Evolutionary conservation across 345 rosid species (phyloP), one percentile per base, ranked within the genome.

Genomic region (Dovyalis caffra): DNA sequence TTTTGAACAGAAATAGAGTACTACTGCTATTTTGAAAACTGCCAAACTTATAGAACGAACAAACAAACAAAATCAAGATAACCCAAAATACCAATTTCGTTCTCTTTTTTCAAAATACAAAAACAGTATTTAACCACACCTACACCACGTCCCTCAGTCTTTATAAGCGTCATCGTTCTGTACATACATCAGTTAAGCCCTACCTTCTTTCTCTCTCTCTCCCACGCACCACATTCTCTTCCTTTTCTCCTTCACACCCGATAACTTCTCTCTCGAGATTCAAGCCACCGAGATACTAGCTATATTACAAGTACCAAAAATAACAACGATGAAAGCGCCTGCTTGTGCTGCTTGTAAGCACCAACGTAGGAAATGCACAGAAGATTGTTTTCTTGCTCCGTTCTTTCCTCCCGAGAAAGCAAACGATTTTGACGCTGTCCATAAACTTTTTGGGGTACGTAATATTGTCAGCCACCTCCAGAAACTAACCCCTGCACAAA

Each of bases 311-410:
- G 3, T 43, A 3, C 14, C n/a, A n/a, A n/a, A n/a, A n/a, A n/a
- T 43, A 3, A 12, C 47, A 43, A 14, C 47, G 14, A 53, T 66
- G 26, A 66, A 53, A 51, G 10, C 16, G 32, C 45, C 32, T 43
- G 85, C 88, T 2, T 89, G 90, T 35, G 89, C 92, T 37, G 84
- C 87, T 3, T 89, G 90, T 57, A 86, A 79, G 74, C 75, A 71
- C 76, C 88, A 75, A 18, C 78, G 90, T 1, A 81, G 78, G 64
- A 84, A 77, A 74, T 89, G 92, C 40, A 29, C 51, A 15, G 69
- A 66, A 0, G 31, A 71, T 32, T 89, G 92, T 67, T 47, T 32
- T 4, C 76, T 87, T 2, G 87, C 88, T 6, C 87, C 84, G 2
- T 81, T 62, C 26, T 87, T 89, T 49, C 90, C 90, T n/a, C 64